These are phyloP conservation scores for Suillus subluteus DNA, from an alignment of 768 basidiomycete genomes.

Conservation along the genomic window DNA sequence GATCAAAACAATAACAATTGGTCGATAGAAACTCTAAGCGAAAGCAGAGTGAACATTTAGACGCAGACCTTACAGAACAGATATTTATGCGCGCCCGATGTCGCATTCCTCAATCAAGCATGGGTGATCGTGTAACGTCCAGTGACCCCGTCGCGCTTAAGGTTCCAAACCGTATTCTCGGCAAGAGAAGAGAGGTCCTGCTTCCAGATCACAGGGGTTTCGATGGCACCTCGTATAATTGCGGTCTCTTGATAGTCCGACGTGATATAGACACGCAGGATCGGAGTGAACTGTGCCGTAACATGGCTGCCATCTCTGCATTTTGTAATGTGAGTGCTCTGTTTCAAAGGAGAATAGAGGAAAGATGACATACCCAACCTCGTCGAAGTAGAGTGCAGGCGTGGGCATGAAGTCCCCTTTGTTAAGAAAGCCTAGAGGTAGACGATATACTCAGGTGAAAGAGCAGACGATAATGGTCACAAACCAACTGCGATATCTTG, in stretches of 20 bases:
- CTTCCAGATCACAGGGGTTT: slow-evolving; percentile 2
- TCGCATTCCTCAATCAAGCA: neutral
- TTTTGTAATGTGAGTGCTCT: neutral
- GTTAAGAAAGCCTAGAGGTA: neutral
- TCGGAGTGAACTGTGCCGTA: slow-evolving; percentile 1
- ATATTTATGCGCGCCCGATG: neutral
- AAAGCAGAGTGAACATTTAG: neutral
- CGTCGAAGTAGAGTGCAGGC: neutral
- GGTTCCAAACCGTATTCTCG: slow-evolving; percentile 1
- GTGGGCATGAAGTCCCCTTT: neutral
- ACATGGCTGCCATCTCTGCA: neutral
- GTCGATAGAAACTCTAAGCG: too few relatives aligned
- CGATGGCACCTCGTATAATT: neutral
- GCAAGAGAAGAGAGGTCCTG: neutral
- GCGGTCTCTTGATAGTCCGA: slow-evolving; percentile 9
- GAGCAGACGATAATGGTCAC: neutral
- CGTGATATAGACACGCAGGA: slow-evolving; percentile 6
- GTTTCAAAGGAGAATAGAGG: neutral
- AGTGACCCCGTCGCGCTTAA: neutral
- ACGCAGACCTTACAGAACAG: neutral
- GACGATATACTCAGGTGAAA: too few relatives aligned
- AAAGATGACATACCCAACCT: neutral
- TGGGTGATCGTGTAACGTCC: neutral
- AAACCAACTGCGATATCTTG: neutral
- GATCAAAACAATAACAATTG: too few relatives aligned